Conservation (phyloP, 139 green algal genomes). For the Deuterostichococcus epilithicus region DNA sequence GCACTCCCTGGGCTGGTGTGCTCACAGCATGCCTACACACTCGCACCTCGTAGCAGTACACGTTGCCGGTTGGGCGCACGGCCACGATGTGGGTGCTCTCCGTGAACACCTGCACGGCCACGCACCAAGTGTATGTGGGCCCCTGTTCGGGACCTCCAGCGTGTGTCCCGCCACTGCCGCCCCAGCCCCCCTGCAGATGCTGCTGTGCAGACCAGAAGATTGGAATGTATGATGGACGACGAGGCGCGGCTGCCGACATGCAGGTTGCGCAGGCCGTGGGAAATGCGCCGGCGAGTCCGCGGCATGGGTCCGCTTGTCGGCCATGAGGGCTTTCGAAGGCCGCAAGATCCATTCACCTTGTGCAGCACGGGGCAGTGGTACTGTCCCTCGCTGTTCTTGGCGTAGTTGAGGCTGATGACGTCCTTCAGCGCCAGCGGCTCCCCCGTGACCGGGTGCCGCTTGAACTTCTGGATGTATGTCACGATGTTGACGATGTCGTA, state of each 20-base stretch:
- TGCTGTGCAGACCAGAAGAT: too few relatives aligned
- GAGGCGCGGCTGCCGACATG: too few relatives aligned
- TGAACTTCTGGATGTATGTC: slow-evolving; percentile 83
- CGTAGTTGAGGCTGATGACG: slow-evolving; percentile 86
- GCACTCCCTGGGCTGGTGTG: neutral
- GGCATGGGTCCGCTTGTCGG: too few relatives aligned
- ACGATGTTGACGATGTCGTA: slow-evolving; percentile 81
- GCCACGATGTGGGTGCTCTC: slow-evolving; percentile 95
- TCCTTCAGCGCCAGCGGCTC: slow-evolving; percentile 78
- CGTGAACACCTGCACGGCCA: slow-evolving; percentile 78
- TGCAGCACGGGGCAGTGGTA: slow-evolving; percentile 89
- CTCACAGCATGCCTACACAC: neutral
- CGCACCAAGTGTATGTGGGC: neutral
- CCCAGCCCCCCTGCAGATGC: too few relatives aligned
- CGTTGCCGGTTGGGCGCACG: slow-evolving; percentile 76
- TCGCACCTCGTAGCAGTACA: slow-evolving; percentile 50
- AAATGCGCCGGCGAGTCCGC: too few relatives aligned
- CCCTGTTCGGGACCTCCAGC: too few relatives aligned
- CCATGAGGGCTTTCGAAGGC: too few relatives aligned
- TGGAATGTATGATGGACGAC: too few relatives aligned
- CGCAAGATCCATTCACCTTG: slow-evolving; percentile 48
- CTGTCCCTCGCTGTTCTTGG: slow-evolving; percentile 84
- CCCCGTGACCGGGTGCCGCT: slow-evolving; percentile 81
- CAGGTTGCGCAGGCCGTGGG: too few relatives aligned
- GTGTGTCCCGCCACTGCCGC: too few relatives aligned